A percentile compares a stretch with the other conserved stretches of the same genome.
Conservation (phyloP, 1,139 yeast genomes). For the Arxiozyma slooffiae region DNA sequence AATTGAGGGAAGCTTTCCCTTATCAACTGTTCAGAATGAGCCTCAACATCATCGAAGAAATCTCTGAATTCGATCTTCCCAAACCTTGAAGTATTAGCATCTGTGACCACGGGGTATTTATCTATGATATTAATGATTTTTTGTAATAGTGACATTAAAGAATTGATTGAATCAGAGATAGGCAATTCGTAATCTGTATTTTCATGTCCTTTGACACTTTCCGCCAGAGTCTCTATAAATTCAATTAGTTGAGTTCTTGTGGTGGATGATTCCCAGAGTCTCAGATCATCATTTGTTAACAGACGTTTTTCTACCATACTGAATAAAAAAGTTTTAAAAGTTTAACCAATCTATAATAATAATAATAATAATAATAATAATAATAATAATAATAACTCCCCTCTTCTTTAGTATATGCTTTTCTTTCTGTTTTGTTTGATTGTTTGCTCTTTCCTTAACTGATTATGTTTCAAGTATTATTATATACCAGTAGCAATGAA, state of each 20-base stretch:
- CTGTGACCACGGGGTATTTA: conserved; percentile 55
- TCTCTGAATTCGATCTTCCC: conserved; percentile 86
- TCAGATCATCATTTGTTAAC: conserved; percentile 51
- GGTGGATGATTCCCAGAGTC: conserved; percentile 47
- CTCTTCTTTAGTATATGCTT: too few relatives aligned
- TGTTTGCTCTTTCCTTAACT: too few relatives aligned
- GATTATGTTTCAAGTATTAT: too few relatives aligned
- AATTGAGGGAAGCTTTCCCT: conserved; percentile 15
- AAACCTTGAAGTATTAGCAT: conserved; percentile 59
- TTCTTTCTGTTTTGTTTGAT: too few relatives aligned
- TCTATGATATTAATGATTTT: conserved; percentile 39
- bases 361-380: too few relatives aligned
- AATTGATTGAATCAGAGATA: conserved; percentile 30
- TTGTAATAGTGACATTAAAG: conserved; percentile 37
- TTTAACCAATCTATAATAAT: too few relatives aligned
- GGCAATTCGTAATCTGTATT: conserved; percentile 39
- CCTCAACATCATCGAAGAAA: conserved; percentile 60
- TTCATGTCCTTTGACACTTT: conserved; percentile 55
- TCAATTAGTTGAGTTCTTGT: conserved; percentile 43
- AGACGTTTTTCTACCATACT: conserved; percentile 45
- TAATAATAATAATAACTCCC: not conserved
- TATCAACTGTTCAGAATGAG: conserved; percentile 29
- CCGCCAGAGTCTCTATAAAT: conserved; percentile 53
- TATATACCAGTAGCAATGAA: too few relatives aligned
- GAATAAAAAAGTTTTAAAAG: too few relatives aligned